phyloP scores from a whole-genome alignment of 2,329 filamentous ascomycete species.

The Xylaria sp. region DNA sequence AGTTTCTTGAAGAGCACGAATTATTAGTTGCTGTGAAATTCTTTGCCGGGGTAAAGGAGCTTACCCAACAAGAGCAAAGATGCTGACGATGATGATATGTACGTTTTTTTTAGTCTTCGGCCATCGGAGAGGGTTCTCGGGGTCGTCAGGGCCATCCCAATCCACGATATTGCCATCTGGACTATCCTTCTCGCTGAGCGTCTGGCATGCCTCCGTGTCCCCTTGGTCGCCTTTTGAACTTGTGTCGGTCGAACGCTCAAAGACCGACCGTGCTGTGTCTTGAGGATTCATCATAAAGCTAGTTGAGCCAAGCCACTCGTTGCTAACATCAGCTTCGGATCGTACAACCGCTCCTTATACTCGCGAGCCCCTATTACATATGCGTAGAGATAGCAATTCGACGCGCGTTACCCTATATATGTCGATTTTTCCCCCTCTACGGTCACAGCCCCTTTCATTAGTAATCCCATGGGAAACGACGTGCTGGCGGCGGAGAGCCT shows the following conservation, averaged over 20 bases:
- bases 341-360: background rate
- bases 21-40: background rate
- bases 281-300: background rate
- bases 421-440: background rate
- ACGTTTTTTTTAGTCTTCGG: constrained; percentile 20
- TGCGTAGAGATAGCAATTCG: background rate
- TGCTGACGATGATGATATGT: constrained; percentile 29
- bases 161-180: constrained; percentile 23
- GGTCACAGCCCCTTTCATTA: background rate
- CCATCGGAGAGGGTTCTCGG: constrained; percentile 27
- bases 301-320: background rate
- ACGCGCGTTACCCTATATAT: background rate
- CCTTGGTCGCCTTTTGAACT: background rate
- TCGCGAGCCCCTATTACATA: background rate
- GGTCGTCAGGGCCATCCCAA: constrained; percentile 32
- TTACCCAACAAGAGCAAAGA: constrained; percentile 25
- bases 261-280: background rate
- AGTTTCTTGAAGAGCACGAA: constrained; percentile 11
- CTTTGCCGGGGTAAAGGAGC: background rate
- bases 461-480: background rate
- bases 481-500: background rate
- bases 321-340: background rate
- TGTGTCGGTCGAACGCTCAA: background rate
- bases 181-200: background rate
- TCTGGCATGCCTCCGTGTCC: constrained; percentile 2